Evolutionary conservation across 805 yeast species (phyloP).

Genomic region (Lachancea quebecensis): DNA sequence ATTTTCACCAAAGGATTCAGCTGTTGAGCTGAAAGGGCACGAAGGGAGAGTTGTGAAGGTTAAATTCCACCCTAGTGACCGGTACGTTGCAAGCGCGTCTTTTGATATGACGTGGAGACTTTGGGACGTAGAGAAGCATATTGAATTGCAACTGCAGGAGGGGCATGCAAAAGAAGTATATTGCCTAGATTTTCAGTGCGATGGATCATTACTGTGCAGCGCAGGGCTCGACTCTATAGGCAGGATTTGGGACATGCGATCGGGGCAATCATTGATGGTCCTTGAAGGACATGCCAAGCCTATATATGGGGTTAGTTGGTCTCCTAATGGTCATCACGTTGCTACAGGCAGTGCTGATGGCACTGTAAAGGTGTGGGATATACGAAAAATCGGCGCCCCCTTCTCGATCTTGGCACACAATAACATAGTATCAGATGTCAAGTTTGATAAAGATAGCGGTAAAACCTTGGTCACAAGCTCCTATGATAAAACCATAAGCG

Average conservation of each 20-base stretch:
- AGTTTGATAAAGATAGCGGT: slow-evolving; percentile 42
- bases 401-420: slow-evolving; percentile 67
- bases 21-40: slow-evolving; percentile 37
- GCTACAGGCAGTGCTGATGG: slow-evolving; percentile 86
- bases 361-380: slow-evolving; percentile 77
- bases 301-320: slow-evolving; percentile 65
- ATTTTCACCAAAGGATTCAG: slow-evolving; percentile 6
- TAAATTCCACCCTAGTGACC: slow-evolving; percentile 58
- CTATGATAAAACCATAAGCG: slow-evolving; percentile 61
- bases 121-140: slow-evolving; percentile 59
- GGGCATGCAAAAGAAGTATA: slow-evolving; percentile 78
- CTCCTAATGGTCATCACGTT: slow-evolving; percentile 64
- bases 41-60: slow-evolving; percentile 51
- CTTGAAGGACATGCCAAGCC: slow-evolving; percentile 67
- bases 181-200: slow-evolving; percentile 56
- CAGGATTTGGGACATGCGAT: slow-evolving; percentile 78
- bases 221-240: slow-evolving; percentile 75
- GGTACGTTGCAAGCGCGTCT: slow-evolving; percentile 60
- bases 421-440: slow-evolving; percentile 60
- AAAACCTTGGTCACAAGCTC: slow-evolving; percentile 52
- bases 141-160: slow-evolving; percentile 62
- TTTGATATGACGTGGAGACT: slow-evolving; percentile 82
- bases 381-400: slow-evolving; percentile 41
- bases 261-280: slow-evolving; percentile 56
- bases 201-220: slow-evolving; percentile 69